Evolutionary conservation across 2,329 filamentous ascomycete species (phyloP).

Genomic region (Aspergillus piperis): DNA sequence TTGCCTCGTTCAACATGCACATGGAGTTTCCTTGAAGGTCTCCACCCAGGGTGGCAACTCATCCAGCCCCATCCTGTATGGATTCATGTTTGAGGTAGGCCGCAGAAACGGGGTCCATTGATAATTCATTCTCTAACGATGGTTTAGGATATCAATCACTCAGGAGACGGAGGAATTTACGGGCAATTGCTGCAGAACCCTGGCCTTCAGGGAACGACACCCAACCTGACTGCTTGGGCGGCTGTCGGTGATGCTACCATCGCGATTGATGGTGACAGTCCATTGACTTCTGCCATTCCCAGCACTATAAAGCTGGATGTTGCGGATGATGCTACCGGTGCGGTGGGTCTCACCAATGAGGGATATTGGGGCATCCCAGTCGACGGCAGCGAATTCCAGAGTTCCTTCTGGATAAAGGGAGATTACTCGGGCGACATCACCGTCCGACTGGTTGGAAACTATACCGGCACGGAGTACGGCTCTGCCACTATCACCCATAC

Average conservation of each 20-base stretch:
- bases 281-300: slow-evolving; percentile 56
- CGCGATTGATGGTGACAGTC: slow-evolving; percentile 50
- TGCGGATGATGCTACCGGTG: slow-evolving; percentile 25
- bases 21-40: slow-evolving; percentile 14
- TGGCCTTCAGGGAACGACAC: slow-evolving; percentile 62
- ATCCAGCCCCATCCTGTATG: slow-evolving; percentile 43
- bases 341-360: slow-evolving; percentile 46
- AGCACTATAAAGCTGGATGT: slow-evolving; percentile 50
- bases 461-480: slow-evolving; percentile 21
- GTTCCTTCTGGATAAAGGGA: slow-evolving; percentile 29
- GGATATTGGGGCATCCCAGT: slow-evolving; percentile 34
- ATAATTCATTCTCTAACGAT: too few relatives aligned
- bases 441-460: slow-evolving; percentile 20
- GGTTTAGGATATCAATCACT: slow-evolving; percentile 63
- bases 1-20: slow-evolving; percentile 1
- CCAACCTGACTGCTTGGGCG: slow-evolving; percentile 51
- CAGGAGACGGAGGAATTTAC: slow-evolving; percentile 72
- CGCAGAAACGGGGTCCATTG: too few relatives aligned
- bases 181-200: slow-evolving; percentile 70
- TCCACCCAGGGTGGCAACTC: slow-evolving; percentile 38
- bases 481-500: slow-evolving; percentile 18
- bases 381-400: slow-evolving; percentile 22
- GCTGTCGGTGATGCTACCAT: slow-evolving; percentile 48
- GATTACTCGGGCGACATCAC: slow-evolving; percentile 21
- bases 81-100: slow-evolving; percentile 46